phyloP scores from a whole-genome alignment of 2,329 filamentous ascomycete genomes.

The Cephalotrichum gorgonifer region DNA sequence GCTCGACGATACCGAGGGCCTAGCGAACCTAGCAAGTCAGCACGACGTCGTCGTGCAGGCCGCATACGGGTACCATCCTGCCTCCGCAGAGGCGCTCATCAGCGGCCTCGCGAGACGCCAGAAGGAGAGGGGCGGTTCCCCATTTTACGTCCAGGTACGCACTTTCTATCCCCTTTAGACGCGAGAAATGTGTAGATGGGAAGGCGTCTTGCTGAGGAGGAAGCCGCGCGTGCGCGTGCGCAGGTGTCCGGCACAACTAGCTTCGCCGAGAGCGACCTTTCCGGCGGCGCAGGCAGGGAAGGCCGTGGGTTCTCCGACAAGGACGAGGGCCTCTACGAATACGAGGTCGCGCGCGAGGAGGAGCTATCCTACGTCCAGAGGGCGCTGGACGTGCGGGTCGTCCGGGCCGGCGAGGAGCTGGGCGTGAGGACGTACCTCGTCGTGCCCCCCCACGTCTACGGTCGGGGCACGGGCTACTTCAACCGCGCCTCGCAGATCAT shows the following conservation, averaged over 20 bases:
- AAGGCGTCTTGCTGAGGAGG: constrained; percentile 11
- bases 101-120: constrained; percentile 25
- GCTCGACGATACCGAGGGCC: constrained; percentile 8
- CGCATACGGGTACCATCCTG: constrained; percentile 23
- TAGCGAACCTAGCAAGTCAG: constrained; percentile 8
- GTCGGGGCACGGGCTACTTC: constrained; percentile 26
- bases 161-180: neutral
- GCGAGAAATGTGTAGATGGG: neutral
- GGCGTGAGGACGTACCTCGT: constrained; percentile 31
- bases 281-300: no score
- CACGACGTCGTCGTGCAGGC: constrained; percentile 27
- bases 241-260: constrained; percentile 28
- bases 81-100: constrained; percentile 25
- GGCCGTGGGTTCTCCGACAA: no score
- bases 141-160: constrained; percentile 21
- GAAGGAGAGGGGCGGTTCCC: constrained; percentile 14
- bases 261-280: no score
- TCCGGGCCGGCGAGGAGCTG: constrained; percentile 22
- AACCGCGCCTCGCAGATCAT: constrained; percentile 24
- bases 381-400: constrained; percentile 28
- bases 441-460: constrained; percentile 33
- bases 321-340: no score
- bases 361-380: no score
- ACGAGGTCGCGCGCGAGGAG: no score
- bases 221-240: neutral